A percentile compares a stretch with the other conserved stretches of the same genome.
Evolutionary conservation across 2,329 filamentous ascomycete genomes (phyloP).

Genomic region (Thyridium curvatum): DNA sequence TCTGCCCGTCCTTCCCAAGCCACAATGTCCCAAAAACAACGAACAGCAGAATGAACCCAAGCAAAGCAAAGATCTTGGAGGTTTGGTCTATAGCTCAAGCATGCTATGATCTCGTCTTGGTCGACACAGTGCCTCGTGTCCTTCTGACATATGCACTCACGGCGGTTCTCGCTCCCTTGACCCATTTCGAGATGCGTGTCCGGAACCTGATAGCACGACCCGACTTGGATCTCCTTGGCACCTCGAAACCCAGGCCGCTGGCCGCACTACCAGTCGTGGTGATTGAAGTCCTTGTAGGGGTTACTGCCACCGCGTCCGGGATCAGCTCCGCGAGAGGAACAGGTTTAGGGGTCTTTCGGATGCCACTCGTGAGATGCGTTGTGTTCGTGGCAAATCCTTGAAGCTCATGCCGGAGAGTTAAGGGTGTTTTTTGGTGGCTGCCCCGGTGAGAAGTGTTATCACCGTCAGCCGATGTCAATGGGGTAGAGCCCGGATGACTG

Average conservation of each 20-base stretch:
- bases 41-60: no score
- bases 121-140: slow-evolving; percentile 1
- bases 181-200: slow-evolving; percentile 3
- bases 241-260: no score
- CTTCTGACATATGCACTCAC: neutral
- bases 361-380: neutral
- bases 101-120: neutral
- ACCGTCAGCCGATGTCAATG: no score
- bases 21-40: no score
- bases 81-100: neutral
- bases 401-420: no score
- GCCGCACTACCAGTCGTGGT: neutral
- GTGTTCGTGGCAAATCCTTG: no score
- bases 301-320: neutral
- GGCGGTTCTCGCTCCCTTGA: slow-evolving; percentile 3
- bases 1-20: no score
- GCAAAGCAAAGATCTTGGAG: neutral
- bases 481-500: no score
- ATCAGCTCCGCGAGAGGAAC: neutral
- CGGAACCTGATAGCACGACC: neutral
- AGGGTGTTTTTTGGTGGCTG: no score
- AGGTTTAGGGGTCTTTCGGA: neutral
- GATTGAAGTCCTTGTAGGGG: neutral
- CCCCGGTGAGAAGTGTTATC: no score
- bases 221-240: neutral